A percentile compares a stretch with the other conserved stretches of the same genome.
Evolutionary conservation across 2,329 filamentous ascomycete species (phyloP).

Genomic region (Trichoderma asperellum): DNA sequence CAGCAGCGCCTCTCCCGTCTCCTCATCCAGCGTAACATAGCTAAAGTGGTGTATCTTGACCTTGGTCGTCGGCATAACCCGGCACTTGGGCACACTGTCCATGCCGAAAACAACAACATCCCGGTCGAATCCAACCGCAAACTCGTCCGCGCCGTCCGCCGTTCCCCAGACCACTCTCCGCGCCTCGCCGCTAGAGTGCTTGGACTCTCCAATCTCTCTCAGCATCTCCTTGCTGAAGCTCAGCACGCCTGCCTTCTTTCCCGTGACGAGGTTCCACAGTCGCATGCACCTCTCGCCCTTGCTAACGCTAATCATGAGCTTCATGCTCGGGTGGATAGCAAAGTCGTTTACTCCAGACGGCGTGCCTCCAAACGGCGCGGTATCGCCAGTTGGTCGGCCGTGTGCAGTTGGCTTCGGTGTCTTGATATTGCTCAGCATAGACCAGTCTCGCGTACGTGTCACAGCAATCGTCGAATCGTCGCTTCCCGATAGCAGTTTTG

Average conservation of each 20-base stretch:
- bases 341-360: conserved; percentile 94
- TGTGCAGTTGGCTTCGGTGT: conserved; percentile 79
- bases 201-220: conserved; percentile 73
- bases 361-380: conserved; percentile 76
- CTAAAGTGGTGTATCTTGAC: conserved; percentile 84
- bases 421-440: conserved; percentile 83
- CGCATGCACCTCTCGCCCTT: conserved; percentile 90
- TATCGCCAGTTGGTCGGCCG: conserved; percentile 87
- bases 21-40: conserved; percentile 64
- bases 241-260: conserved; percentile 90
- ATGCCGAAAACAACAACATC: conserved; percentile 85
- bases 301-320: conserved; percentile 91
- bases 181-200: conserved; percentile 79
- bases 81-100: conserved; percentile 80
- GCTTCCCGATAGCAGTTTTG: conserved; percentile 83
- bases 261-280: conserved; percentile 95
- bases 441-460: conserved; percentile 86
- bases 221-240: conserved; percentile 79
- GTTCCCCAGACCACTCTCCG: conserved; percentile 79
- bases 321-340: conserved; percentile 93
- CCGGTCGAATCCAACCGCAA: conserved; percentile 85
- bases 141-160: conserved; percentile 74
- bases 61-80: conserved; percentile 66
- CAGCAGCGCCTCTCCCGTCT: conserved; percentile 55
- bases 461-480: conserved; percentile 93